phyloP scores from a whole-genome alignment of 2,329 filamentous ascomycete genomes.

The Aspergillus glaucus region DNA sequence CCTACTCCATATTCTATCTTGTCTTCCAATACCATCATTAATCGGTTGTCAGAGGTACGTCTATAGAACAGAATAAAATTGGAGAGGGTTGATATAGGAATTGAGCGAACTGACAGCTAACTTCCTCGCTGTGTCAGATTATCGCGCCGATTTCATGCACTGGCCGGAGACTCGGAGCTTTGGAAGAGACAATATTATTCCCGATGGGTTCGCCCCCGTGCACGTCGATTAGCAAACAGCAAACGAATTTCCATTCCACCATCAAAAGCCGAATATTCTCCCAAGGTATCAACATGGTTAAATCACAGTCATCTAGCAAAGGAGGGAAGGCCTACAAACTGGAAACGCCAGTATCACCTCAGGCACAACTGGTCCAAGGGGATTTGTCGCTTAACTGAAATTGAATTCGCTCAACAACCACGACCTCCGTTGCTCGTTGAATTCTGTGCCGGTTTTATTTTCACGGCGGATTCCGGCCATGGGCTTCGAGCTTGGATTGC shows the following conservation, averaged over 20 bases:
- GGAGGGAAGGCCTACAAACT: conserved; percentile 54
- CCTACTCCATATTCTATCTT: conserved; percentile 74
- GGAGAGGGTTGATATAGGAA: no score
- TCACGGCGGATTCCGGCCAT: conserved; percentile 63
- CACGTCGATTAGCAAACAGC: conserved; percentile 66
- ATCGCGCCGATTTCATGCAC: conserved; percentile 66
- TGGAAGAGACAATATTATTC: conserved; percentile 89
- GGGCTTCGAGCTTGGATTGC: conserved; percentile 76
- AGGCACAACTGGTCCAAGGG: conserved; percentile 87
- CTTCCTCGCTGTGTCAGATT: conserved; percentile 14
- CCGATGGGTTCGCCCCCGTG: conserved; percentile 77
- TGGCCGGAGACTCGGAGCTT: conserved; percentile 75
- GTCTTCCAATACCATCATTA: conserved; percentile 63
- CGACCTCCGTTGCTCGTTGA: conserved; percentile 65
- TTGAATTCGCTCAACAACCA: conserved; percentile 54
- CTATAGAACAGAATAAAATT: no score
- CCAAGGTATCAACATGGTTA: conserved; percentile 55
- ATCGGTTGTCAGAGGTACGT: conserved; percentile 55
- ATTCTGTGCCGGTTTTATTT: conserved; percentile 67
- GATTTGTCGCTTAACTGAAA: conserved; percentile 70
- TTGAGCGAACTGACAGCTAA: not conserved
- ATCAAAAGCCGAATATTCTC: conserved; percentile 45
- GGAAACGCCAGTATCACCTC: conserved; percentile 84
- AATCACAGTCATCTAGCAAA: conserved; percentile 54
- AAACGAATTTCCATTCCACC: conserved; percentile 35